Evolutionary conservation across 2,329 filamentous ascomycete genomes (phyloP), one percentile per base, ranked within the genome.

Genomic region (Blastomyces parvus): DNA sequence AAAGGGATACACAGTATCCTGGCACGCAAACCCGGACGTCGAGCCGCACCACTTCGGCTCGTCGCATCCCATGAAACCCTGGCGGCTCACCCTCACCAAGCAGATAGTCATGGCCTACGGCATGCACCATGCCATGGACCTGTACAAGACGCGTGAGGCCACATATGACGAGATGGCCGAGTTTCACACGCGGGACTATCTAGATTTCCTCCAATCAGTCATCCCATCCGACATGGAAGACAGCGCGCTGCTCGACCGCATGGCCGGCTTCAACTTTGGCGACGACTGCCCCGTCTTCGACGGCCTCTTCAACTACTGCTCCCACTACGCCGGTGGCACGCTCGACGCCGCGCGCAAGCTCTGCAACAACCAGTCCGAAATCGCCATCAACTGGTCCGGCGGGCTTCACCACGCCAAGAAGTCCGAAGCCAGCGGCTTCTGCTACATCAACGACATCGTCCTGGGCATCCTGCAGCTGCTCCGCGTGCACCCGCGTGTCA

Each of bases 391-490:
- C 70, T 99, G 94, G 94, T 94, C 91, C 22, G 94, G 94, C 44
- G 94, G 94, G 13, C 83, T 99, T 38, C 94, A 99, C 76, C 94
- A 99, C 72, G 94, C 94, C 56, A 97, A 97, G 77, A 94, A 93
- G 73, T 86, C 88, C 61, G 91, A 96, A 77, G 93, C 94, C 0
- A 93, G 89, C 17, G 94, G 94, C 0, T 99, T 99, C 77, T 99
- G 94, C 79, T 99, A 99, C 78, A 91, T 97, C 78, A 99, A 99
- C 76, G 94, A 99, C 76, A 97, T 97, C 70, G 94, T 97, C 64
- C 84, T 99, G 57, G 91, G 89, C 44, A 94, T 97, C 69, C 83
- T 97, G 46, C 89, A 97, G 74, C 84, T 99, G 11, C 81, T 97
- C 19, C 87, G 89, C 38, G 84, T 88, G 71, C 86, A 92, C 69